phyloP scores from a whole-genome alignment of 495 filamentous ascomycete species.

The Penicillium diatomitis region DNA sequence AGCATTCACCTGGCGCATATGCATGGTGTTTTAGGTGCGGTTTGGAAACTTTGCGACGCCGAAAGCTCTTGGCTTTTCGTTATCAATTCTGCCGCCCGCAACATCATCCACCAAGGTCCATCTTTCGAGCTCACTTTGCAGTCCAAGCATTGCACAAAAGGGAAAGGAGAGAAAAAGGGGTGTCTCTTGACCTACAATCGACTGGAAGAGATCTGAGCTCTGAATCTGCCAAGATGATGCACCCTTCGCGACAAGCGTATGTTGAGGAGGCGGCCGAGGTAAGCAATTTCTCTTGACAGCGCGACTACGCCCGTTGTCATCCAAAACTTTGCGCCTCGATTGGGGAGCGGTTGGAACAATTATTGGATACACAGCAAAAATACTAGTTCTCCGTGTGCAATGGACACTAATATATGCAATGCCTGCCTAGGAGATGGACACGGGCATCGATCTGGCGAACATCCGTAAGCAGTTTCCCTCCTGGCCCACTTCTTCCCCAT shows the following conservation, averaged over 20 bases:
- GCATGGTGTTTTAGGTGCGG: neutral
- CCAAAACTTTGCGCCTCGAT: neutral
- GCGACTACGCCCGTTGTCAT: neutral
- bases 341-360: neutral
- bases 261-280: constrained; percentile 83
- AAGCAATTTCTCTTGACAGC: constrained; percentile 26
- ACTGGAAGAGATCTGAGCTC: constrained; percentile 2
- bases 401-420: neutral
- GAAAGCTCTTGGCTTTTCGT: neutral
- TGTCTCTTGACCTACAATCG: too few species aligned
- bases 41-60: neutral
- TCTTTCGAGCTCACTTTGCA: neutral
- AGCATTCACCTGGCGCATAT: too few species aligned
- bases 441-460: constrained; percentile 68
- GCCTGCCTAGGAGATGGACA: constrained; percentile 43
- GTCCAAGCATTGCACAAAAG: too few species aligned
- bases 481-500: neutral
- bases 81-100: constrained; percentile 18
- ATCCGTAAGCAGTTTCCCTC: constrained; percentile 52
- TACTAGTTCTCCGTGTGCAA: too few species aligned
- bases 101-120: constrained; percentile 4
- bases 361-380: too few species aligned
- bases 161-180: too few species aligned
- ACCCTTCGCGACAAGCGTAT: constrained; percentile 90
- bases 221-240: constrained; percentile 53